Conservation (phyloP, 331 rosid species). For the Malus hybrid region DNA sequence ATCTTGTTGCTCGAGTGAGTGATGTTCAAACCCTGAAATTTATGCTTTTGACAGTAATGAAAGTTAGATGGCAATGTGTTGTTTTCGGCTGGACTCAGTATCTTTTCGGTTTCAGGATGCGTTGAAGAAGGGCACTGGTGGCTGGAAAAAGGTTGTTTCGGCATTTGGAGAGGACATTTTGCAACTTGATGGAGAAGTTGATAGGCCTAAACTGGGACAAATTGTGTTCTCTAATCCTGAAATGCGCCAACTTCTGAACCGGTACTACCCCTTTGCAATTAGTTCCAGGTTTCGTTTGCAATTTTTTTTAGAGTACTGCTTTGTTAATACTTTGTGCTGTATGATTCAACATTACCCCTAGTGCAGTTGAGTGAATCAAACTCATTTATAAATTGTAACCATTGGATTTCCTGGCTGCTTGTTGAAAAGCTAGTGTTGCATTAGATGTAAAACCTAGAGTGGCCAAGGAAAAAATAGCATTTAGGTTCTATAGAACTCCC, state of each 20-base stretch:
- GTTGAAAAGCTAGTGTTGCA: neutral
- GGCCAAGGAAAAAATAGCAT: neutral
- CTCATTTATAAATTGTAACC: neutral
- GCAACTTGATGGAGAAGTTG: constrained; percentile 66
- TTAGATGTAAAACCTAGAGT: neutral
- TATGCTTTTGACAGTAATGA: neutral
- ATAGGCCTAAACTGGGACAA: constrained; percentile 68
- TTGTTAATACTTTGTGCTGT: neutral
- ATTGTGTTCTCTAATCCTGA: constrained; percentile 70
- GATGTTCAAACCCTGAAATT: neutral
- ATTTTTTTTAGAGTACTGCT: neutral
- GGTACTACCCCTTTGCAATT: constrained; percentile 20
- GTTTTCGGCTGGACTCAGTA: neutral
- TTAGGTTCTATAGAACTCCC: neutral
- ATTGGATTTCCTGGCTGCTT: neutral
- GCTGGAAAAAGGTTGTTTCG: constrained; percentile 63
- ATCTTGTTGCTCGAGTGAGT: constrained; percentile 68
- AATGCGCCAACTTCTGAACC: constrained; percentile 69
- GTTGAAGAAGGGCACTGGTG: constrained; percentile 59
- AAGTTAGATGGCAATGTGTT: neutral
- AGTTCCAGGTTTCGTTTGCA: neutral
- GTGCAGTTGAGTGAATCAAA: neutral
- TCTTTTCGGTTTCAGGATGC: constrained; percentile 41
- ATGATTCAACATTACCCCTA: neutral
- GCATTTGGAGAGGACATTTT: constrained; percentile 76